Conservation (phyloP, 2,329 filamentous ascomycete species). For the Apiospora aurea region DNA sequence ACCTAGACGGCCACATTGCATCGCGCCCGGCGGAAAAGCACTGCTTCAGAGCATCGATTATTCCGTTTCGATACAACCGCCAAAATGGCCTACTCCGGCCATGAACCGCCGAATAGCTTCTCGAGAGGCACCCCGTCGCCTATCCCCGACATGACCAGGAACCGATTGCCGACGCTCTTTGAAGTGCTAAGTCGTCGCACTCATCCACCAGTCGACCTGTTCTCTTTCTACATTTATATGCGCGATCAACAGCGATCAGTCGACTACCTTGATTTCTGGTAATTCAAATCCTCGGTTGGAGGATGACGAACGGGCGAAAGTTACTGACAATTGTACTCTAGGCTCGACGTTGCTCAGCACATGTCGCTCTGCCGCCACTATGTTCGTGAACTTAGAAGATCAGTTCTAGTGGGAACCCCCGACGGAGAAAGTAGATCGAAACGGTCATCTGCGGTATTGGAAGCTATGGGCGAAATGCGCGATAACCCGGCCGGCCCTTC, state of each 20-base stretch:
- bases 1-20: neutral
- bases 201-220: conserved; percentile 93
- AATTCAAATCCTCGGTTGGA: conserved; percentile 41
- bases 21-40: neutral
- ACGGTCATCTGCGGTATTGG: conserved; percentile 82
- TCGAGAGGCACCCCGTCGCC: conserved; percentile 56
- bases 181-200: conserved; percentile 95
- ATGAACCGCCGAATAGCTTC: conserved; percentile 31
- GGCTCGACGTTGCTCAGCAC: conserved; percentile 99
- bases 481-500: conserved; percentile 65
- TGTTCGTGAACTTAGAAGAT: conserved; percentile 91
- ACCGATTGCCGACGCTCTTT: conserved; percentile 91
- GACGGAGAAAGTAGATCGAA: conserved; percentile 84
- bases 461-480: conserved; percentile 72
- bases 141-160: conserved; percentile 69
- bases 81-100: conserved; percentile 24
- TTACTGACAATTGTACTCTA: conserved; percentile 45
- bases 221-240: conserved; percentile 99
- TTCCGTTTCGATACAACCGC: conserved; percentile 4
- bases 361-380: conserved; percentile 98
- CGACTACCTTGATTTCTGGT: conserved; percentile 99
- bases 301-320: neutral
- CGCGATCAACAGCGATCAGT: conserved; percentile 97
- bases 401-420: conserved; percentile 90
- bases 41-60: neutral